phyloP scores from a whole-genome alignment of 73 alveolate genomes.

The Paramecium caudatum region DNA sequence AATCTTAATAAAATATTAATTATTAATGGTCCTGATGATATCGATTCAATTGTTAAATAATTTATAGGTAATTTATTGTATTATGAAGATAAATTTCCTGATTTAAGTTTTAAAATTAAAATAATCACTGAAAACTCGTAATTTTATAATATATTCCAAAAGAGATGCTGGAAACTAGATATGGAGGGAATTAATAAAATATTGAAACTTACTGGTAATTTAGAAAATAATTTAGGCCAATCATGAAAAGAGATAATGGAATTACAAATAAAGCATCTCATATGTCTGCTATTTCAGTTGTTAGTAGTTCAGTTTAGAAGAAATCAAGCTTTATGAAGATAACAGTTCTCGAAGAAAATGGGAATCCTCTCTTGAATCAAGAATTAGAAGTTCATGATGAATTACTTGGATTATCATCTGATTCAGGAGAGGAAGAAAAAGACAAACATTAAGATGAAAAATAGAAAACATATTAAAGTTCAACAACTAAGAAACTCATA shows the following conservation, averaged over 20 bases:
- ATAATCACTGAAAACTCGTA: neutral
- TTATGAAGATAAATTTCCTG: constrained; percentile 24
- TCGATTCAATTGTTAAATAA: neutral
- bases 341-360: constrained; percentile 41
- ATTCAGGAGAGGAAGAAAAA: neutral
- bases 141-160: constrained; percentile 20
- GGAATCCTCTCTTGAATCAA: constrained; percentile 14
- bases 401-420: neutral
- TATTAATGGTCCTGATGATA: constrained; percentile 26
- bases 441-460: constrained; percentile 12
- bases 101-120: neutral
- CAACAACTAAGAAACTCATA: neutral
- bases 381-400: constrained; percentile 14
- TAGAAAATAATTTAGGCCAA: neutral
- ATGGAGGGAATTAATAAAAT: constrained; percentile 11
- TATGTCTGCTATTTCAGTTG: neutral
- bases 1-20: constrained; percentile 40
- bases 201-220: neutral
- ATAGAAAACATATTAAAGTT: constrained; percentile 1
- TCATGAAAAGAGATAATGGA: constrained; percentile 31
- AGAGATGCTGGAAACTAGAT: neutral
- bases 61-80: neutral
- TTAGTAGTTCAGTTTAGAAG: neutral
- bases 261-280: constrained; percentile 31
- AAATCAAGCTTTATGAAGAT: constrained; percentile 50